phyloP scores from a whole-genome alignment of 805 yeast species.

The Saturnispora hagleri region DNA sequence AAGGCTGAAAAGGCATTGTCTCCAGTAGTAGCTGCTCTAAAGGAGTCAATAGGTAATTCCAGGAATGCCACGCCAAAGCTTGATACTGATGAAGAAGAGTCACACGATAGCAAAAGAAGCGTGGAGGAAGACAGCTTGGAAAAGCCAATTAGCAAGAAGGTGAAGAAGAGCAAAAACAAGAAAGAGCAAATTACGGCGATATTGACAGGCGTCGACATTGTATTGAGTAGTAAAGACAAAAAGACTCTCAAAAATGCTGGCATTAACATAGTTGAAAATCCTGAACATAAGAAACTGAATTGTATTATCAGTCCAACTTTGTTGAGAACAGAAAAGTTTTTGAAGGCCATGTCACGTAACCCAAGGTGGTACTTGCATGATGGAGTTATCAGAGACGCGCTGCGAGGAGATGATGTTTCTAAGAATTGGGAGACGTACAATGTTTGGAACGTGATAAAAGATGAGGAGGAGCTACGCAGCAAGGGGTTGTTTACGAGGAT shows the following conservation, averaged over 20 bases:
- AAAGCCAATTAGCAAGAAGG: background rate
- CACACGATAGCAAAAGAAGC: background rate
- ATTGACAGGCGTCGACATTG: constrained; percentile 57
- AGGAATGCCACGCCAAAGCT: background rate
- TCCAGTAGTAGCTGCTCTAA: background rate
- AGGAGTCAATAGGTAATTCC: background rate
- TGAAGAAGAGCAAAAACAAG: background rate
- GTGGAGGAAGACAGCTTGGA: background rate
- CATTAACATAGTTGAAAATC: constrained; percentile 35
- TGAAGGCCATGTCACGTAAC: constrained; percentile 54
- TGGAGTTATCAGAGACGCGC: constrained; percentile 38
- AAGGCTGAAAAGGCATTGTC: background rate
- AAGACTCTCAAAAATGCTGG: constrained; percentile 44
- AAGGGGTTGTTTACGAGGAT: constrained; percentile 9
- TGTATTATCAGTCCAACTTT: constrained; percentile 70
- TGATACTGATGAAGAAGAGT: background rate
- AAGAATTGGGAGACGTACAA: background rate
- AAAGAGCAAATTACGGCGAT: constrained; percentile 33
- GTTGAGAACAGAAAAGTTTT: constrained; percentile 81
- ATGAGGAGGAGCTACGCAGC: constrained; percentile 26
- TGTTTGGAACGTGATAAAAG: constrained; percentile 11
- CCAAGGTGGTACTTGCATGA: constrained; percentile 49
- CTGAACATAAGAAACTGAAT: constrained; percentile 33
- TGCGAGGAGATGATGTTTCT: constrained; percentile 14
- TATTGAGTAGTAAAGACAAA: constrained; percentile 35